Percentiles rank a stretch among this genome's conserved stretches.
phyloP scores from a whole-genome alignment of 2,329 filamentous ascomycete species.

The Aspergillus sp. region DNA sequence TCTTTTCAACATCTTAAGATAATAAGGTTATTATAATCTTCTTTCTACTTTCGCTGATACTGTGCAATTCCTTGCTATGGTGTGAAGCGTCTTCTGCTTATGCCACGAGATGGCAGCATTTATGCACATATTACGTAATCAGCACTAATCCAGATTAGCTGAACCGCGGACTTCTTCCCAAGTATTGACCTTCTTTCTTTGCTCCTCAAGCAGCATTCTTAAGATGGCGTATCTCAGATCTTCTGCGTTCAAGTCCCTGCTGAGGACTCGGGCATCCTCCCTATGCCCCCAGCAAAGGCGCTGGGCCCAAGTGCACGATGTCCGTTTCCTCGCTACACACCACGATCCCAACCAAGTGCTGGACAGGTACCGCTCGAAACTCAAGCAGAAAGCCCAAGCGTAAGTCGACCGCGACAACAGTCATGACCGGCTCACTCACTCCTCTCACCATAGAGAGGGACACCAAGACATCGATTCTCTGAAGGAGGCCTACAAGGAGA shows the following conservation, averaged over 20 bases:
- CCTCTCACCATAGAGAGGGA: slow-evolving; percentile 58
- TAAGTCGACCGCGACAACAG: slow-evolving; percentile 36
- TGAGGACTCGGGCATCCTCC: slow-evolving; percentile 33
- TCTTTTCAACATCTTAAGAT: too few relatives aligned
- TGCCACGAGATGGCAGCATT: too few relatives aligned
- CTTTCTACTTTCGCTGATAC: too few relatives aligned
- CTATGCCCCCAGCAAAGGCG: slow-evolving; percentile 63
- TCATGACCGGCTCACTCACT: not conserved
- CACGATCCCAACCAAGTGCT: slow-evolving; percentile 64
- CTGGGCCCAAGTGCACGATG: slow-evolving; percentile 90
- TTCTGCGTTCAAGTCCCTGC: slow-evolving; percentile 53
- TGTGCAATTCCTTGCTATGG: too few relatives aligned
- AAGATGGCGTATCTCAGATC: slow-evolving; percentile 54
- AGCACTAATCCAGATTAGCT: not conserved
- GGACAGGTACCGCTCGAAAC: slow-evolving; percentile 85
- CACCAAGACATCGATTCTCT: slow-evolving; percentile 62
- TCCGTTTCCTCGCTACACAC: slow-evolving; percentile 84
- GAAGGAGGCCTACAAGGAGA: slow-evolving; percentile 79
- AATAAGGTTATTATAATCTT: too few relatives aligned
- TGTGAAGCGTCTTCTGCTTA: too few relatives aligned
- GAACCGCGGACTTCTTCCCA: not conserved
- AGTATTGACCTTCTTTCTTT: not conserved
- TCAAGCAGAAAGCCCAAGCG: slow-evolving; percentile 76
- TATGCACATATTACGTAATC: not conserved
- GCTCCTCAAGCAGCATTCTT: slow-evolving; percentile 3